Evolutionary conservation across 768 basidiomycete genomes (phyloP).

Genomic region (Paxillus rubicundulus): DNA sequence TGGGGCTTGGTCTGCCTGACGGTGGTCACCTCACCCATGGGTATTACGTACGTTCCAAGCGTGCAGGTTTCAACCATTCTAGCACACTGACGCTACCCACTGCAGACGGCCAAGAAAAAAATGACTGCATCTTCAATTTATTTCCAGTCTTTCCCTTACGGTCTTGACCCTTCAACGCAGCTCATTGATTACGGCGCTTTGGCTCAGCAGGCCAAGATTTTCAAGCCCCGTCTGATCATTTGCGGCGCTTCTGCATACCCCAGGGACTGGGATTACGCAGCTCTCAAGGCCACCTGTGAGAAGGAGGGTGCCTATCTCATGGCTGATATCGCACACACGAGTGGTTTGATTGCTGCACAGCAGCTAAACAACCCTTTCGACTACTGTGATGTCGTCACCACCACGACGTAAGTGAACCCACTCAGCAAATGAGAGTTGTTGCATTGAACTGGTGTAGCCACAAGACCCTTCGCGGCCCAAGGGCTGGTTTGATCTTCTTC

Average conservation of each 20-base stretch:
- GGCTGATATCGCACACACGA: constrained; percentile 98
- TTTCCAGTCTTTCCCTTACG: constrained; percentile 98
- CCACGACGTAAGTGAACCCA: constrained; percentile 71
- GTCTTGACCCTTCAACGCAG: constrained; percentile 76
- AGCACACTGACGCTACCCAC: constrained; percentile 2
- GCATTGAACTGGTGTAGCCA: constrained; percentile 48
- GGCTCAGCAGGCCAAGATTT: constrained; percentile 83
- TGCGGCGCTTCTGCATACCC: constrained; percentile 99
- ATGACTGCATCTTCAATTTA: constrained; percentile 99
- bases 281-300: constrained; percentile 77
- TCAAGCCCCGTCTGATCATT: constrained; percentile 93
- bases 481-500: constrained; percentile 99
- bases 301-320: constrained; percentile 90
- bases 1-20: constrained; percentile 98
- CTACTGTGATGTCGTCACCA: constrained; percentile 96
- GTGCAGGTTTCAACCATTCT: background rate
- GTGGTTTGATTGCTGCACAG: constrained; percentile 89
- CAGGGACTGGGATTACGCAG: constrained; percentile 93
- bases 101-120: constrained; percentile 95
- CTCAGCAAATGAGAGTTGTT: background rate
- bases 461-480: constrained; percentile 98
- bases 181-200: constrained; percentile 86
- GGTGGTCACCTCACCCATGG: constrained; percentile 98
- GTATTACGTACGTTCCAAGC: constrained; percentile 69
- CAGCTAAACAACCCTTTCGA: constrained; percentile 91